Conservation (phyloP, 2,329 filamentous ascomycete species). For the Westerdykella aurantiaca region DNA sequence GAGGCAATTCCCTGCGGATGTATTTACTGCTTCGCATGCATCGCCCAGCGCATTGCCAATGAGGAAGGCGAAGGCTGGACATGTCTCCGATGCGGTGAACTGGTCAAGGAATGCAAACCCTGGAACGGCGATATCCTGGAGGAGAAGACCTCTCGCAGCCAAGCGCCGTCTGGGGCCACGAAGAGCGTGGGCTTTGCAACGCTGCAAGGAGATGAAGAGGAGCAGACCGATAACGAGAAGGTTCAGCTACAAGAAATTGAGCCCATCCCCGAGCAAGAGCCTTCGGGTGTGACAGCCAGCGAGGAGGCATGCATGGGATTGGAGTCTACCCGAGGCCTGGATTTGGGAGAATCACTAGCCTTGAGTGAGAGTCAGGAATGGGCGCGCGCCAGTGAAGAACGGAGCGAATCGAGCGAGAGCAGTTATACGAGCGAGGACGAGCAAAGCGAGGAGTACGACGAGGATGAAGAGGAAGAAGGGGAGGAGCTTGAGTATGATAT, state of each 20-base stretch:
- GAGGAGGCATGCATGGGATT: constrained; percentile 11
- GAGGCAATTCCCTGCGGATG: constrained; percentile 84
- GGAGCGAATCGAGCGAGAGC: constrained; percentile 16
- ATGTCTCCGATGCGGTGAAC: constrained; percentile 80
- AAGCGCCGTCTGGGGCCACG: constrained; percentile 3
- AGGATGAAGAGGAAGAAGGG: constrained; percentile 34
- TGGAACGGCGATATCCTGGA: constrained; percentile 88
- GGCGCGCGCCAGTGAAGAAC: constrained; percentile 28
- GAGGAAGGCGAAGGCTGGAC: constrained; percentile 94
- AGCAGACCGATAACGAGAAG: constrained; percentile 9
- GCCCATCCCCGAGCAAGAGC: constrained; percentile 26
- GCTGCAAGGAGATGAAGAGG: constrained; percentile 15
- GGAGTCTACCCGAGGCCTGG: constrained; percentile 18
- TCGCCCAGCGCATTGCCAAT: constrained; percentile 82
- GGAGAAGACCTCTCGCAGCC: constrained; percentile 24
- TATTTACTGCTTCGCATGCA: constrained; percentile 91
- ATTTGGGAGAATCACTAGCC: constrained; percentile 24
- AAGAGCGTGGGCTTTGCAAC: constrained; percentile 26
- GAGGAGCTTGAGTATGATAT: constrained; percentile 15
- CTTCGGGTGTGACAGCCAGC: constrained; percentile 3
- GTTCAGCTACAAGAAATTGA: constrained; percentile 23
- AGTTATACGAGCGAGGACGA: constrained; percentile 14
- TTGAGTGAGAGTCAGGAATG: constrained; percentile 33
- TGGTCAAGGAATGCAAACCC: constrained; percentile 77
- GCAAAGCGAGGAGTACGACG: constrained; percentile 35